Percentiles rank a stretch among this genome's conserved stretches.
phyloP scores from a whole-genome alignment of 1,139 yeast species.

The Yamadazyma diospyri region DNA sequence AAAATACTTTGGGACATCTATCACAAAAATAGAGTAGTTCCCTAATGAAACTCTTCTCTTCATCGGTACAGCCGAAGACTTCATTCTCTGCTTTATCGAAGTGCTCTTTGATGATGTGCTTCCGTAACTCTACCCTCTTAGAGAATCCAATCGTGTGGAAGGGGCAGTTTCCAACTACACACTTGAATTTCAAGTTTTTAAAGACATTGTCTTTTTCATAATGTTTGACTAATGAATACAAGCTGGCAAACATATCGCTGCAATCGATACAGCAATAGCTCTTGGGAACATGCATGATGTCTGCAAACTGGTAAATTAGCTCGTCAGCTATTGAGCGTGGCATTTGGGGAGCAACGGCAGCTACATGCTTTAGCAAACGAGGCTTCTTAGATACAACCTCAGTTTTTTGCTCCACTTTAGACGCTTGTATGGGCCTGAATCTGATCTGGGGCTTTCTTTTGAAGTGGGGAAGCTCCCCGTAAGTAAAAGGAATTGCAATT shows the following conservation, averaged over 20 bases:
- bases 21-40: slow-evolving; percentile 12
- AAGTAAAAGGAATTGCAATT: too few relatives aligned
- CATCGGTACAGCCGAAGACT: not conserved
- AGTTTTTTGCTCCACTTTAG: not conserved
- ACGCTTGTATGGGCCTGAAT: not conserved
- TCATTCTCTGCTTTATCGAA: slow-evolving; percentile 10
- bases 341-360: not conserved
- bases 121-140: slow-evolving; percentile 51
- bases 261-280: slow-evolving; percentile 13
- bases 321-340: slow-evolving; percentile 2
- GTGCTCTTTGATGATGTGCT: slow-evolving; percentile 59
- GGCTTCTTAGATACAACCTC: not conserved
- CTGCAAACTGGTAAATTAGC: slow-evolving; percentile 3
- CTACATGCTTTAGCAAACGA: not conserved
- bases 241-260: slow-evolving; percentile 2
- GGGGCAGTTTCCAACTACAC: slow-evolving; percentile 53
- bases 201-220: slow-evolving; percentile 11
- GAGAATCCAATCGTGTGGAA: slow-evolving; percentile 58
- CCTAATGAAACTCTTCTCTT: slow-evolving; percentile 5
- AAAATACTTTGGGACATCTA: slow-evolving; percentile 48
- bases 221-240: slow-evolving; percentile 9
- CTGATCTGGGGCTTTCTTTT: not conserved
- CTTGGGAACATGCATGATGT: slow-evolving; percentile 7
- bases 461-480: too few relatives aligned
- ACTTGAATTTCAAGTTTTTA: slow-evolving; percentile 19